Evolutionary conservation across 179 eudicot genomes (phyloP).

Genomic region (Carnegiea gigantea): DNA sequence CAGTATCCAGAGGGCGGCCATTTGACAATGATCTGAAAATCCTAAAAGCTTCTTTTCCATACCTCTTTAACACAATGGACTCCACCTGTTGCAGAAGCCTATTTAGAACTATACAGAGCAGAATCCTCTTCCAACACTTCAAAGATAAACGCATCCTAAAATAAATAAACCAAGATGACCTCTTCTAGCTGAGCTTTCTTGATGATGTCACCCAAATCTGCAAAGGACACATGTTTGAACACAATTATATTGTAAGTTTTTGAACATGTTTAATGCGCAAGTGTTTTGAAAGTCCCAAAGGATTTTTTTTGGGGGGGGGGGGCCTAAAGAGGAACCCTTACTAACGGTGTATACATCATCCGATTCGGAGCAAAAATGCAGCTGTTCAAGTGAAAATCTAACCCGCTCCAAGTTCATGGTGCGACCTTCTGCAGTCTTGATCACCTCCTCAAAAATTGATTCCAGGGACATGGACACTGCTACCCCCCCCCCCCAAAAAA

Average conservation of each 20-base stretch:
- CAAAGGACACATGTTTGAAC: constrained; percentile 12
- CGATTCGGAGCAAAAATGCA: constrained; percentile 58
- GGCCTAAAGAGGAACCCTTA: constrained; percentile 28
- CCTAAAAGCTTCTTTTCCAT: constrained; percentile 76
- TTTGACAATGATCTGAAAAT: constrained; percentile 69
- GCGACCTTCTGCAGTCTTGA: constrained; percentile 66
- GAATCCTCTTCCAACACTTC: neutral
- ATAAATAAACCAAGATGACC: constrained; percentile 41
- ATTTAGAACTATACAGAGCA: constrained; percentile 1
- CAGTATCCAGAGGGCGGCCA: constrained; percentile 63
- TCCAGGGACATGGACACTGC: constrained; percentile 69
- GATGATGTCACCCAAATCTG: constrained; percentile 69
- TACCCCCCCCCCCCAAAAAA: neutral
- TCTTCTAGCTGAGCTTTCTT: constrained; percentile 69
- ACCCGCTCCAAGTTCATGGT: constrained; percentile 71
- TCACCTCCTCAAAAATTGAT: constrained; percentile 70
- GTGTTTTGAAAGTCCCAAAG: neutral
- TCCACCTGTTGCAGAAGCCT: constrained; percentile 57
- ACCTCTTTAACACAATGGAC: constrained; percentile 73
- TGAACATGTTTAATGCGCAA: constrained; percentile 1
- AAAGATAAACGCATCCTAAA: constrained; percentile 13
- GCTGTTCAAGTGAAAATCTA: constrained; percentile 58
- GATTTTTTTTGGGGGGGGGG: neutral
- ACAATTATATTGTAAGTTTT: neutral
- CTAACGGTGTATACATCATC: constrained; percentile 68